These are phyloP conservation scores for Anaeromyces robustus DNA, from an alignment of 192 early-diverging fungal genomes.

Conservation along the genomic window DNA sequence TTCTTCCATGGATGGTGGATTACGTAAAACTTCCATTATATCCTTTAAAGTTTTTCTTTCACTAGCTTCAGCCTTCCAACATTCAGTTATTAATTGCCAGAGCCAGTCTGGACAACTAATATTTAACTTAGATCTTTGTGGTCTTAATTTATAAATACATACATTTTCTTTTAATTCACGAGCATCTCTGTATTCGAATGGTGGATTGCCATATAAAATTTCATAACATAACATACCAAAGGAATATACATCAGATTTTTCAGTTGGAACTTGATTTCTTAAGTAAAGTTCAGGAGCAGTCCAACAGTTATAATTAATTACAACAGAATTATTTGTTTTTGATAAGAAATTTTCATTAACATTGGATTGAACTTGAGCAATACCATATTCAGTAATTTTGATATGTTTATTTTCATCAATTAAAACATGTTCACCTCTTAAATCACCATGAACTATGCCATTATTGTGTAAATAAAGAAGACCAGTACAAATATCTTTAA, in stretches of 20 bases:
- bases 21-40: not conserved
- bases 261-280: not conserved
- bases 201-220: not conserved
- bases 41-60: not conserved
- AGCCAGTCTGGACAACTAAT: not conserved
- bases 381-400: not conserved
- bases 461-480: not conserved
- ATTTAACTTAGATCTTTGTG: not conserved
- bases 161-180: not conserved
- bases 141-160: not conserved
- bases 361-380: not conserved
- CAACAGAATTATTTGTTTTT: not conserved
- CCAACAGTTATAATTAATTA: not conserved
- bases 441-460: not conserved
- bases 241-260: not conserved
- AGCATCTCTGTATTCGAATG: not conserved
- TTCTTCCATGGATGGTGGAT: not conserved
- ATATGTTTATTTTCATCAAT: not conserved
- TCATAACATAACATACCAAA: not conserved
- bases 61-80: not conserved
- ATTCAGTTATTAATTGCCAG: not conserved
- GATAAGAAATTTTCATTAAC: not conserved
- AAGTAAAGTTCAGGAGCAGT: not conserved
- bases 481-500: not conserved
- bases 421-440: not conserved